Evolutionary conservation across 179 eudicot genomes (phyloP).

Genomic region (Monotropa hypopitys): DNA sequence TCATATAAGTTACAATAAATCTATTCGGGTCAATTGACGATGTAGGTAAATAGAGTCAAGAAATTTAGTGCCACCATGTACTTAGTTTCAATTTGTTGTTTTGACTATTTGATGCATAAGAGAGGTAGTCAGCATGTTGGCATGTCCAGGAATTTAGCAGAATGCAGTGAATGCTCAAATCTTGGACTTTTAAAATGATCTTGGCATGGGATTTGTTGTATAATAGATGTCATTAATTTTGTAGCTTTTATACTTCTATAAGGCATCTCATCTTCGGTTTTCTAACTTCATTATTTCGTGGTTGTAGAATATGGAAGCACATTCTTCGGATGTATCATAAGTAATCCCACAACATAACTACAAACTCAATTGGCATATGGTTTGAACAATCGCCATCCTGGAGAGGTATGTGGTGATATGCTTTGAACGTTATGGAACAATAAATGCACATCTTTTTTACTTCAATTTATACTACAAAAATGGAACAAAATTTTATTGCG

Average conservation of each 20-base stretch:
- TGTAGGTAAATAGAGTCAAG: not conserved
- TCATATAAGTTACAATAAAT: not conserved
- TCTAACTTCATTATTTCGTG: slow-evolving; percentile 12
- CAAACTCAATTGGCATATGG: slow-evolving; percentile 97
- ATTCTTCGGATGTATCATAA: slow-evolving; percentile 60
- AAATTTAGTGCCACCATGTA: not conserved
- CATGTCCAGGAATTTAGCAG: not conserved
- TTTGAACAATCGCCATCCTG: slow-evolving; percentile 86
- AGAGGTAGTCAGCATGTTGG: not conserved
- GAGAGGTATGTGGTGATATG: slow-evolving; percentile 50
- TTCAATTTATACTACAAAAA: too few relatives aligned
- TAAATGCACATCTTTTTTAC: too few relatives aligned
- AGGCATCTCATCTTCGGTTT: slow-evolving; percentile 5
- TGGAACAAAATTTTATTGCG: too few relatives aligned
- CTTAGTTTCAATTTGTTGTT: not conserved
- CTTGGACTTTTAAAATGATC: too few relatives aligned
- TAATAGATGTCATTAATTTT: too few relatives aligned
- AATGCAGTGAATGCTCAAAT: not conserved
- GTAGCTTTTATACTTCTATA: not conserved
- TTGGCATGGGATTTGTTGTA: too few relatives aligned
- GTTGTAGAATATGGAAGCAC: slow-evolving; percentile 62
- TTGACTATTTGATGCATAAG: not conserved
- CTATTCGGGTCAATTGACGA: not conserved
- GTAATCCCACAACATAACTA: slow-evolving; percentile 94
- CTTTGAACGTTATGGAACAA: not conserved